phyloP scores from a whole-genome alignment of 2,329 filamentous ascomycete genomes.

The Cladophialophora carrionii region DNA sequence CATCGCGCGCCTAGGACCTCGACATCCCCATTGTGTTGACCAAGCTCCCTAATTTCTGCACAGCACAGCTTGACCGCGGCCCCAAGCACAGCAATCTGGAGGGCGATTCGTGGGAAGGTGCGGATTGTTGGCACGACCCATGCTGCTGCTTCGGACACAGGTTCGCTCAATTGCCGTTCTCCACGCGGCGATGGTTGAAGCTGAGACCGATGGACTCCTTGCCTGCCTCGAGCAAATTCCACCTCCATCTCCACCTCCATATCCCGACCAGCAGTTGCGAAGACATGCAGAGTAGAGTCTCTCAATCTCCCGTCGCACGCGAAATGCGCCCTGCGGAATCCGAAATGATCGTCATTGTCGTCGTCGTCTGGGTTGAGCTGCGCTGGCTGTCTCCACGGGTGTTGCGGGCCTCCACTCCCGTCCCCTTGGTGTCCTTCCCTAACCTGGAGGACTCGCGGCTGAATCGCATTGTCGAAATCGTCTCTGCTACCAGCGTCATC shows the following conservation, averaged over 20 bases:
- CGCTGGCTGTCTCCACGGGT: background rate
- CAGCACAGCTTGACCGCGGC: background rate
- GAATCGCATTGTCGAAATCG: background rate
- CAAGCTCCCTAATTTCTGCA: background rate
- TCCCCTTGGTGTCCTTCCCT: background rate
- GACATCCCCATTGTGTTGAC: background rate
- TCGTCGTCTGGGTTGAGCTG: background rate
- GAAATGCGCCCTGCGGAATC: background rate
- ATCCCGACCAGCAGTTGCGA: background rate
- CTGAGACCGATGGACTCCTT: background rate
- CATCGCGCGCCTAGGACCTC: background rate
- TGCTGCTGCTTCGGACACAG: background rate
- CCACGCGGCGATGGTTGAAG: background rate
- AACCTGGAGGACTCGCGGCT: background rate
- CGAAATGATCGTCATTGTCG: constrained; percentile 2
- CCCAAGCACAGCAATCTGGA: background rate
- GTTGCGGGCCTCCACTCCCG: background rate
- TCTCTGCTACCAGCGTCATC: too few relatives aligned
- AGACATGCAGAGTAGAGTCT: background rate
- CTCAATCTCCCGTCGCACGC: background rate
- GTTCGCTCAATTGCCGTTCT: background rate
- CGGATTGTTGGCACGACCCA: background rate
- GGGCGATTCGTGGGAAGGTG: too few relatives aligned
- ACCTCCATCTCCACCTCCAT: too few relatives aligned
- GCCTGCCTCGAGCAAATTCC: background rate